A percentile compares a stretch with the other conserved stretches of the same genome.
Evolutionary conservation across 2,329 filamentous ascomycete species (phyloP).

Genomic region (Ceratocystis ficicola): DNA sequence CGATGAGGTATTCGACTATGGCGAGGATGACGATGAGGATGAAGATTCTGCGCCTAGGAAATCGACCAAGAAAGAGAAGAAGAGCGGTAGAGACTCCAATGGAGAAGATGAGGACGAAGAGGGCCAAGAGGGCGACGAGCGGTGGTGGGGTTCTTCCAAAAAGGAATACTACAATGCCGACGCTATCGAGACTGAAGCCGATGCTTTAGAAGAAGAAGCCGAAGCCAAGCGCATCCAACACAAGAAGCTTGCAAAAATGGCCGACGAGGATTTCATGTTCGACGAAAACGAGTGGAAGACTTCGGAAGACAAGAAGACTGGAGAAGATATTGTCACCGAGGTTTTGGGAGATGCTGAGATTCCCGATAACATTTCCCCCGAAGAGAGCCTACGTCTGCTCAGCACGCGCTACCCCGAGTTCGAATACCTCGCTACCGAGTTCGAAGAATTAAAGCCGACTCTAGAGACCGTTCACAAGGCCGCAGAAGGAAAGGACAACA

Average conservation of each 20-base stretch:
- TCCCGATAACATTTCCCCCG: slow-evolving; percentile 61
- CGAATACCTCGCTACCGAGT: slow-evolving; percentile 70
- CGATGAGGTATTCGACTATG: slow-evolving; percentile 46
- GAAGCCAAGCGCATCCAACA: slow-evolving; percentile 81
- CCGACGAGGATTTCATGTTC: slow-evolving; percentile 84
- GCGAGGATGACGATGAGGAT: slow-evolving; percentile 32
- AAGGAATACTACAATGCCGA: slow-evolving; percentile 93
- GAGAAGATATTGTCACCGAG: slow-evolving; percentile 57
- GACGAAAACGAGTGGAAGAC: slow-evolving; percentile 78
- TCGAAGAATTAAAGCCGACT: slow-evolving; percentile 56
- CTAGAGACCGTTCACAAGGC: slow-evolving; percentile 47
- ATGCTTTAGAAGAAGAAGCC: slow-evolving; percentile 78
- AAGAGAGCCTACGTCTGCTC: slow-evolving; percentile 64
- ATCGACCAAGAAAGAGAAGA: slow-evolving; percentile 25
- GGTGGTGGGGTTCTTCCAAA: slow-evolving; percentile 77
- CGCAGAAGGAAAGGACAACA: slow-evolving; percentile 40
- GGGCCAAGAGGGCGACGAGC: slow-evolving; percentile 47
- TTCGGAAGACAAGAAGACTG: slow-evolving; percentile 39
- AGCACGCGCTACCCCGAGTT: slow-evolving; percentile 84
- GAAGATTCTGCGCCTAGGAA: slow-evolving; percentile 33
- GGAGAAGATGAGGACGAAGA: slow-evolving; percentile 48
- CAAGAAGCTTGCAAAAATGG: slow-evolving; percentile 82
- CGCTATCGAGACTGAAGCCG: slow-evolving; percentile 48
- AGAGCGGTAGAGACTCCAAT: slow-evolving; percentile 28
- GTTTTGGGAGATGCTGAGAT: slow-evolving; percentile 75